Evolutionary conservation across 768 basidiomycete species (phyloP), one percentile per base, ranked within the genome.

Genomic region (Boletus rubroflammeus): DNA sequence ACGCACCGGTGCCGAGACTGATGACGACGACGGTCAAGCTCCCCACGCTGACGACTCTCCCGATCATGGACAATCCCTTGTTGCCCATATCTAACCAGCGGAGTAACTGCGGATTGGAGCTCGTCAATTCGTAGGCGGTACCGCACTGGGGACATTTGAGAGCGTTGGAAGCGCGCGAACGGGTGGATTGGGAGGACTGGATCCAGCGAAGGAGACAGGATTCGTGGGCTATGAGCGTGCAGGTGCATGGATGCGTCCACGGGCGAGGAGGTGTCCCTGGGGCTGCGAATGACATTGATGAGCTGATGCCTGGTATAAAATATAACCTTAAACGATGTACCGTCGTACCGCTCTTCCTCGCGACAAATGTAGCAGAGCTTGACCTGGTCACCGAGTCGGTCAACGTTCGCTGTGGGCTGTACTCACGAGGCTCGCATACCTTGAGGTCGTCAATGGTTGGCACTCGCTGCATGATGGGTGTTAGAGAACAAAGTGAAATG

Each of bases 71-170:
- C 23, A 87, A 55, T 2, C 72, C 40, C 47, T 65, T 75, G 65
- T 88, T 85, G 14, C 80, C 72, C 1, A 68, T 53, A n/a, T 81
- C 72, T 52, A 90, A 59, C 23, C 81, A 50, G 15, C 74, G 71
- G 32, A 90, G 73, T 0, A 81, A 36, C 11, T 71, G 50, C 1
- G 87, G 84, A 49, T 83, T 80, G 10, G 83, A 71, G 69, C 86
- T 90, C 58, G 83, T 79, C 47, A 90, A 66, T 65, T 86, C 81
- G 64, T 90, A 91, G 34, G 64, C 61, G 0, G 83, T 74, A 11
- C 83, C 77, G 56, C 90, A 92, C 57, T 92, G 90, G 0, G 90
- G 88, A 61, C 90, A 92, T 63, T 89, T 88, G 56, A 90, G 77
- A 0, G 88, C 86, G 63, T 87, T 86, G 19, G 61, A 53, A 1